Conservation (phyloP, 371 early-diverging fungal species). For the Funneliformis caledonium region DNA sequence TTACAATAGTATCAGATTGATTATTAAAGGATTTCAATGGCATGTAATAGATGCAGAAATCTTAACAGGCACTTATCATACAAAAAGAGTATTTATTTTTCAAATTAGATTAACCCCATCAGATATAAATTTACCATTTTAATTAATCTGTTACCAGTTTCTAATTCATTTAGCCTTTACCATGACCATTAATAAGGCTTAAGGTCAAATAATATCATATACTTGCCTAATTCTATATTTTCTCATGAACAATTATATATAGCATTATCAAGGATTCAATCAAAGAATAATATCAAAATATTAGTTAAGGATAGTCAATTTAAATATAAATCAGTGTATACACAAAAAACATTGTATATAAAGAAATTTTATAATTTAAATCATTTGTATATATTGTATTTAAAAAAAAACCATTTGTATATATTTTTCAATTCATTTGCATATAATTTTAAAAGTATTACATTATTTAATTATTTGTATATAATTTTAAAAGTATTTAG, state of each 20-base stretch:
- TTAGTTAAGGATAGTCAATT: background rate
- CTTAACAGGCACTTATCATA: background rate
- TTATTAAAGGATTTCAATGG: background rate
- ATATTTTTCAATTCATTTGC: too few species aligned
- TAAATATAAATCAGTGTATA: background rate
- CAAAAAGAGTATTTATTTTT: background rate
- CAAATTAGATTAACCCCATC: background rate
- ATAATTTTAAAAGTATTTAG: too few species aligned
- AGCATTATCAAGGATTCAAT: constrained; percentile 36
- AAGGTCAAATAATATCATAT: constrained; percentile 43
- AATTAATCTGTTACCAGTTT: constrained; percentile 34
- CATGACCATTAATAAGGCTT: constrained; percentile 27
- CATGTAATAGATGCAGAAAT: background rate
- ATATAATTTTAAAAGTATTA: too few species aligned
- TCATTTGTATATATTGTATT: too few species aligned
- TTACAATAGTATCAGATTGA: constrained; percentile 48
- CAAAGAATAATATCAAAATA: background rate
- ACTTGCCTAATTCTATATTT: constrained; percentile 40
- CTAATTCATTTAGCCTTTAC: constrained; percentile 31
- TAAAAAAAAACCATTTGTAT: too few species aligned
- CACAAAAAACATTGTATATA: constrained; percentile 17
- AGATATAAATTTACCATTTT: background rate
- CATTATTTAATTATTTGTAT: too few species aligned
- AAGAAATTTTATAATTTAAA: constrained; percentile 3
- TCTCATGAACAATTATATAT: constrained; percentile 42